A percentile compares a stretch with the other conserved stretches of the same genome.
Conservation (phyloP, 345 rosid species). For the Gossypium turneri region DNA sequence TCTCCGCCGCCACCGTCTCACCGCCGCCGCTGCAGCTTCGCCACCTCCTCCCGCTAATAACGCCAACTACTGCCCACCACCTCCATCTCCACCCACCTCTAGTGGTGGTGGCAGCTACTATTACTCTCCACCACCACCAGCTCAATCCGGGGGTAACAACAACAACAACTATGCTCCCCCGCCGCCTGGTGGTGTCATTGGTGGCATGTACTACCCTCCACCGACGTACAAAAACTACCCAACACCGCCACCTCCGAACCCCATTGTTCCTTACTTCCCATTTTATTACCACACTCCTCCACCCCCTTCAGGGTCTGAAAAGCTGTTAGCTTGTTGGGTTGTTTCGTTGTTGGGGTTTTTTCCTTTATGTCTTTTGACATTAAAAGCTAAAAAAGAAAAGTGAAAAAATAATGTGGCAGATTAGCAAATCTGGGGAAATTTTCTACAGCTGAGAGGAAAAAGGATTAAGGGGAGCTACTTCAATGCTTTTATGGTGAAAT, state of each 20-base stretch:
- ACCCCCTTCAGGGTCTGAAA: conserved; percentile 28
- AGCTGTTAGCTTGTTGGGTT: conserved; percentile 5
- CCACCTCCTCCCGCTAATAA: conserved; percentile 37
- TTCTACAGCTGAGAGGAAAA: not conserved
- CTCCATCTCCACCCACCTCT: conserved; percentile 53
- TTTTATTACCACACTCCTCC: conserved; percentile 75
- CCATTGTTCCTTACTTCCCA: conserved; percentile 97
- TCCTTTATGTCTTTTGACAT: conserved; percentile 29
- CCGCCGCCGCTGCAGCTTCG: conserved; percentile 34
- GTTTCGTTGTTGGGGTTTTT: conserved; percentile 14
- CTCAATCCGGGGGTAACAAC: conserved; percentile 35
- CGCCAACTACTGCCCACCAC: conserved; percentile 49
- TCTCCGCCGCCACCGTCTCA: conserved; percentile 50
- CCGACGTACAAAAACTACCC: conserved; percentile 43
- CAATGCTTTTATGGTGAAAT: too few relatives aligned
- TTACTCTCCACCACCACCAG: conserved; percentile 70
- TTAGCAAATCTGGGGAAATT: conserved; percentile 36
- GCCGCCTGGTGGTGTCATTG: conserved; percentile 39
- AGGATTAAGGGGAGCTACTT: not conserved
- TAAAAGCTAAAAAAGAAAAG: not conserved
- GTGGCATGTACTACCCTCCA: conserved; percentile 55
- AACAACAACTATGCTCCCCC: conserved; percentile 54
- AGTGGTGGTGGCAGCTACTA: conserved; percentile 48
- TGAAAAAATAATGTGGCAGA: conserved; percentile 35
- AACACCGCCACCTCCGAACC: conserved; percentile 88